Percentiles rank a stretch among this genome's conserved stretches.
phyloP scores from a whole-genome alignment of 2,329 filamentous ascomycete genomes.

The Xylariaceae sp. region DNA sequence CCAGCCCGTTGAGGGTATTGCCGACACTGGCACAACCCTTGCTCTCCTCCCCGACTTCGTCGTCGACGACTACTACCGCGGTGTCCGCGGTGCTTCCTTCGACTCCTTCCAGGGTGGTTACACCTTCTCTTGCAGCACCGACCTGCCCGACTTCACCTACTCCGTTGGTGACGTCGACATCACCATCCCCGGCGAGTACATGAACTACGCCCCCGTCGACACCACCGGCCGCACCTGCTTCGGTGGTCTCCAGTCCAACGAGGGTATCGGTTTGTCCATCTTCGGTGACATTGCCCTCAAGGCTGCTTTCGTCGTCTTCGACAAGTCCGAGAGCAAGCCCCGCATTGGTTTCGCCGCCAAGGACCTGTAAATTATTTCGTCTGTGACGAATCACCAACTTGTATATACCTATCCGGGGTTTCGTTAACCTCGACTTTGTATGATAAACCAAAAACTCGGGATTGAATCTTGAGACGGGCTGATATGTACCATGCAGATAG shows the following conservation, averaged over 20 bases:
- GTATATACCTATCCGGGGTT: neutral
- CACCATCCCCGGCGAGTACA: slow-evolving; percentile 44
- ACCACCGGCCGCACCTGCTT: slow-evolving; percentile 47
- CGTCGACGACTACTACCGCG: slow-evolving; percentile 46
- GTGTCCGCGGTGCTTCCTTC: slow-evolving; percentile 41
- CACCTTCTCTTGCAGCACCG: slow-evolving; percentile 46
- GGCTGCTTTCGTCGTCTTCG: slow-evolving; percentile 59
- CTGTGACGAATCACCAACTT: neutral
- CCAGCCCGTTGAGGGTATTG: slow-evolving; percentile 40
- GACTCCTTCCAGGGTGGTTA: slow-evolving; percentile 41
- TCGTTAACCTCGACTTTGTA: neutral
- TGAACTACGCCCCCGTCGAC: slow-evolving; percentile 46
- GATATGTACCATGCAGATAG: neutral
- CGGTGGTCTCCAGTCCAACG: slow-evolving; percentile 56
- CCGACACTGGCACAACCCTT: slow-evolving; percentile 57
- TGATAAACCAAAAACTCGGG: neutral
- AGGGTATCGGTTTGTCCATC: slow-evolving; percentile 44
- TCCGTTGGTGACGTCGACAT: slow-evolving; percentile 43
- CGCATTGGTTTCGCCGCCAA: slow-evolving; percentile 41
- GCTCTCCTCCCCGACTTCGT: slow-evolving; percentile 39
- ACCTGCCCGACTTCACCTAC: slow-evolving; percentile 46
- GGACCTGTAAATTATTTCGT: slow-evolving; percentile 14
- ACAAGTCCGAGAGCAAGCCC: slow-evolving; percentile 36
- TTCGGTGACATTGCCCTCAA: slow-evolving; percentile 64
- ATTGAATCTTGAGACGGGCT: neutral